These are phyloP conservation scores for Backusella psychrophila DNA, from an alignment of 192 early-diverging fungal species.

Conservation along the genomic window DNA sequence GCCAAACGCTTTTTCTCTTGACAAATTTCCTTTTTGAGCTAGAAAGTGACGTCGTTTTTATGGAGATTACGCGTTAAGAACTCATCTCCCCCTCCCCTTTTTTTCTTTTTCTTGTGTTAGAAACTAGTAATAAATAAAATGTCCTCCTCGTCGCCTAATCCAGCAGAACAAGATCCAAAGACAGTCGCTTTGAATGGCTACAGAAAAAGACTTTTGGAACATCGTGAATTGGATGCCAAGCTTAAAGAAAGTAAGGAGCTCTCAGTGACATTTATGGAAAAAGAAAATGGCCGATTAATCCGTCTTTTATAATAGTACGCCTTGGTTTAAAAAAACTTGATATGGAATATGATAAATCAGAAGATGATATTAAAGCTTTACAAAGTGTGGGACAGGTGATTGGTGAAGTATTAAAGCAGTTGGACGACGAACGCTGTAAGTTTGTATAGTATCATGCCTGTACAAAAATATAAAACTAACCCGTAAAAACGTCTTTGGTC, in stretches of 20 bases:
- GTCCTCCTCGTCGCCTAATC: slow-evolving; percentile 31
- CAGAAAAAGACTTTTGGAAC: slow-evolving; percentile 85
- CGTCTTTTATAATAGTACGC: slow-evolving; percentile 52
- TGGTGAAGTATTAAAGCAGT: slow-evolving; percentile 96
- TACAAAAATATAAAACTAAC: background rate
- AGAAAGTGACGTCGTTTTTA: background rate
- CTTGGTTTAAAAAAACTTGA: slow-evolving; percentile 82
- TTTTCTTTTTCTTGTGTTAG: background rate
- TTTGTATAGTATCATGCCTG: background rate
- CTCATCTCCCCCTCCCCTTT: background rate
- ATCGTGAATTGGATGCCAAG: slow-evolving; percentile 93
- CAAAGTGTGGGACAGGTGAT: slow-evolving; percentile 99
- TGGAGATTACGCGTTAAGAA: background rate
- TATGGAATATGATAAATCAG: slow-evolving; percentile 93
- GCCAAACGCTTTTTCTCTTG: background rate
- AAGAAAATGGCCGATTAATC: background rate
- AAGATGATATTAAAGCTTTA: slow-evolving; percentile 96
- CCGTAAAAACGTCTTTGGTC: too few species aligned
- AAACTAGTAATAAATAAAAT: slow-evolving; percentile 14
- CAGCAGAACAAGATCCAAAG: slow-evolving; percentile 58
- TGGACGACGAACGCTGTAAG: slow-evolving; percentile 94
- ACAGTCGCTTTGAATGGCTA: slow-evolving; percentile 81
- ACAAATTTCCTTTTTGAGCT: slow-evolving; percentile 2
- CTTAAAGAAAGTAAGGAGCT: slow-evolving; percentile 80
- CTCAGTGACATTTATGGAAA: background rate